Percentiles rank a stretch among this genome's conserved stretches.
Evolutionary conservation across 495 filamentous ascomycete species (phyloP).

Genomic region (Hyaloscypha variabilis): DNA sequence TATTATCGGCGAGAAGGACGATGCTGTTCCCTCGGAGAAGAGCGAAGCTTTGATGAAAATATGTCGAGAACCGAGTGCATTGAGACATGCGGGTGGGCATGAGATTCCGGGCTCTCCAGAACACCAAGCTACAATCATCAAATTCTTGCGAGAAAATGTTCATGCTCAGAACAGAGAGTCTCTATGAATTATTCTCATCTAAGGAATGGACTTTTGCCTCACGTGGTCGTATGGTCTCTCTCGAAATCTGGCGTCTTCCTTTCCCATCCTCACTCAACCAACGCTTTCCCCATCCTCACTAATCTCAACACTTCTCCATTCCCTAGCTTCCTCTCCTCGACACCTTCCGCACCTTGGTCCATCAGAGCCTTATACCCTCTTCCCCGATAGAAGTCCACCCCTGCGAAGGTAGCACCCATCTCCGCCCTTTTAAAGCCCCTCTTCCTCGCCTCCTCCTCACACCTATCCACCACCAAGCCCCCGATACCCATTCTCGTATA

Average conservation of each 20-base stretch:
- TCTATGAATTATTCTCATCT: slow-evolving; percentile 1
- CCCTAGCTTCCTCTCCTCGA: background rate
- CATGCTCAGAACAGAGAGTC: background rate
- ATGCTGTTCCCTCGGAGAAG: slow-evolving; percentile 9
- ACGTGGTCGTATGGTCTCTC: no score
- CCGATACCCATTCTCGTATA: slow-evolving; percentile 16
- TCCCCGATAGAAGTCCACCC: slow-evolving; percentile 19
- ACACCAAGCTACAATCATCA: slow-evolving; percentile 8
- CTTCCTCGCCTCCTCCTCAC: slow-evolving; percentile 17
- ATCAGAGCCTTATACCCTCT: slow-evolving; percentile 9
- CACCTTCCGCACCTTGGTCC: background rate
- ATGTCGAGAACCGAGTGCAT: slow-evolving; percentile 5
- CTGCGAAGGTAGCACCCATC: slow-evolving; percentile 21
- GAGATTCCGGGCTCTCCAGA: slow-evolving; percentile 14
- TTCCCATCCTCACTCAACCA: background rate
- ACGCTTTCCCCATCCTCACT: slow-evolving; percentile 16
- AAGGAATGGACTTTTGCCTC: no score
- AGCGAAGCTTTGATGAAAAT: slow-evolving; percentile 8
- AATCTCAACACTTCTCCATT: slow-evolving; percentile 11
- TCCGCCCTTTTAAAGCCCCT: slow-evolving; percentile 20
- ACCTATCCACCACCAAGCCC: slow-evolving; percentile 5
- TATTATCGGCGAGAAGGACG: slow-evolving; percentile 20
- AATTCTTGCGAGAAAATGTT: slow-evolving; percentile 14
- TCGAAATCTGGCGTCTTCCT: no score
- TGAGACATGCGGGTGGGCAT: slow-evolving; percentile 20